These are phyloP conservation scores for Spathaspora boniae DNA, from an alignment of 805 yeast species.

Conservation along the genomic window DNA sequence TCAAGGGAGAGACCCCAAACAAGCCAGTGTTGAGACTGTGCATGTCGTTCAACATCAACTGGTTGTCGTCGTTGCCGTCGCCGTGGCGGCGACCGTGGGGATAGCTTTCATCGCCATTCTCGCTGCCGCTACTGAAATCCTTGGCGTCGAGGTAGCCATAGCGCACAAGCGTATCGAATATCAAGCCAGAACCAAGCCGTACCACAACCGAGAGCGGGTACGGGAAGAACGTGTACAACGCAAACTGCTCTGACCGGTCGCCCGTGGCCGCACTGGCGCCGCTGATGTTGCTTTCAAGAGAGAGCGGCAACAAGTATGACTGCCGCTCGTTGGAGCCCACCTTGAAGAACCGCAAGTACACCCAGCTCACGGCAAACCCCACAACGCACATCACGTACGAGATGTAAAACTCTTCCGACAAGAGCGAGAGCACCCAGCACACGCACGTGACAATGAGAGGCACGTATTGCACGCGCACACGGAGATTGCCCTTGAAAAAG, in stretches of 20 bases:
- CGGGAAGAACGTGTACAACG: constrained; percentile 42
- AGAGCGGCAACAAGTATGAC: constrained; percentile 38
- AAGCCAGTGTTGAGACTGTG: constrained; percentile 31
- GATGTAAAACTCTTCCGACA: constrained; percentile 26
- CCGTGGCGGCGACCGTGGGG: too few species aligned
- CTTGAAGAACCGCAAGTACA: constrained; percentile 36
- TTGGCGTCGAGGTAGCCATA: constrained; percentile 14
- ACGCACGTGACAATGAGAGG: constrained; percentile 29
- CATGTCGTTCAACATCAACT: constrained; percentile 26
- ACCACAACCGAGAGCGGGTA: constrained; percentile 31
- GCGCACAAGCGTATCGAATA: constrained; percentile 20
- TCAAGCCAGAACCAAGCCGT: constrained; percentile 12
- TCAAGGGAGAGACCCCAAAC: constrained; percentile 38
- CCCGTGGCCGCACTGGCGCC: constrained; percentile 13
- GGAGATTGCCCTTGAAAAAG: constrained; percentile 43
- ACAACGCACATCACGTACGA: constrained; percentile 19
- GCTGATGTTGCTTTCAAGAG: too few species aligned
- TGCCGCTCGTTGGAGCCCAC: constrained; percentile 42
- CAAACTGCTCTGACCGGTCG: constrained; percentile 28
- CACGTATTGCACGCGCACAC: constrained; percentile 41
- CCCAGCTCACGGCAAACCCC: constrained; percentile 40
- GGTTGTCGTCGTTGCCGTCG: too few species aligned
- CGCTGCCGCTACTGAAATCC: constrained; percentile 22
- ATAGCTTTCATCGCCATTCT: constrained; percentile 18
- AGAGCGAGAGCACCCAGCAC: constrained; percentile 20